Evolutionary conservation across 805 yeast species (phyloP).

Genomic region (Saccharomycopsis oosterbeekiorum): DNA sequence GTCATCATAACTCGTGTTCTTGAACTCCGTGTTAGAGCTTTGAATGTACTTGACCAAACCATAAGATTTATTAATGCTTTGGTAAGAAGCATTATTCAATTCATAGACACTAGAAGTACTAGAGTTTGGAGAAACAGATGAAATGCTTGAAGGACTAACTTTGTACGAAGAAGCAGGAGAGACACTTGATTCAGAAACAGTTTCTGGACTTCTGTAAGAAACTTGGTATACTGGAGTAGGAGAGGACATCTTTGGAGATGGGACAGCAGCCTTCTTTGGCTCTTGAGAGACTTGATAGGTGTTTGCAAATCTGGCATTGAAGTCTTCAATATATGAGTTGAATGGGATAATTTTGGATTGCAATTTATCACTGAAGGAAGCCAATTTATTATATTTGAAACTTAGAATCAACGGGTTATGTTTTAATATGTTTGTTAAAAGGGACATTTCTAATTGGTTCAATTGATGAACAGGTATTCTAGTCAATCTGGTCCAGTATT

Average conservation of each 20-base stretch:
- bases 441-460: slow-evolving; percentile 17
- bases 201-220: not conserved
- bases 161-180: slow-evolving; percentile 1
- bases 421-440: slow-evolving; percentile 12
- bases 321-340: slow-evolving; percentile 18
- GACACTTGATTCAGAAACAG: not conserved
- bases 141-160: slow-evolving; percentile 5
- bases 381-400: slow-evolving; percentile 14
- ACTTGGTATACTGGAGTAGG: not conserved
- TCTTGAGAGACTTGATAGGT: slow-evolving; percentile 6
- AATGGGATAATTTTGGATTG: slow-evolving; percentile 13
- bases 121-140: slow-evolving; percentile 8
- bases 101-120: slow-evolving; percentile 9
- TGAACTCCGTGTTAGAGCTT: slow-evolving; percentile 14
- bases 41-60: slow-evolving; percentile 14
- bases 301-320: slow-evolving; percentile 17
- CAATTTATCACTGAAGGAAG: slow-evolving; percentile 12
- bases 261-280: not conserved
- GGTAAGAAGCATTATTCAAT: slow-evolving; percentile 2
- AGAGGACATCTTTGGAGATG: slow-evolving; percentile 4
- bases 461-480: slow-evolving; percentile 17
- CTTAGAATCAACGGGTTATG: slow-evolving; percentile 16
- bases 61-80: slow-evolving; percentile 7
- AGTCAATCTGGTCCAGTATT: slow-evolving; percentile 18
- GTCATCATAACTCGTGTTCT: not conserved